Evolutionary conservation across 2,329 filamentous ascomycete genomes (phyloP).

Genomic region (Alternaria arborescens): DNA sequence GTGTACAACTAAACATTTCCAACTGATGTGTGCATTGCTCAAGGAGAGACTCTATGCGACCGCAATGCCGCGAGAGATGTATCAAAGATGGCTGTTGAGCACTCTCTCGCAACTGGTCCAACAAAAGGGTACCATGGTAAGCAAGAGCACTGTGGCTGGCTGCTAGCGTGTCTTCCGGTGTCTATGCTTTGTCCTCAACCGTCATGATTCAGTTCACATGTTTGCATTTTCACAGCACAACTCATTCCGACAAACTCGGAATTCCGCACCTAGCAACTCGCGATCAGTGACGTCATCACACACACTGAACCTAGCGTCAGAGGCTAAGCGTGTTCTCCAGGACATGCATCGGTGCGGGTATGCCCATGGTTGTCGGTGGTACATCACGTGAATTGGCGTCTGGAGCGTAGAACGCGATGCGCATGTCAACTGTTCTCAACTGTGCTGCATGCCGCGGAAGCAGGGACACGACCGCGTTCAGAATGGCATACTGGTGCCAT

Average conservation of each 20-base stretch:
- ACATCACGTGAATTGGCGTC: conserved; percentile 16
- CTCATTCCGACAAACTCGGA: background rate
- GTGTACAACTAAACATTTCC: background rate
- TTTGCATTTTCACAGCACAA: background rate
- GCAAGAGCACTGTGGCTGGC: too few species aligned
- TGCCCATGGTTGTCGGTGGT: background rate
- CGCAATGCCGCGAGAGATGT: too few species aligned
- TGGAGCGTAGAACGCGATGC: conserved; percentile 1
- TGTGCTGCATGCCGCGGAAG: conserved; percentile 5
- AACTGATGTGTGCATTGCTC: background rate
- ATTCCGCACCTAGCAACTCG: background rate
- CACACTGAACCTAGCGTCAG: background rate
- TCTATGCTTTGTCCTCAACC: too few species aligned
- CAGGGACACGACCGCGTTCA: background rate
- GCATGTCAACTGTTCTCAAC: background rate
- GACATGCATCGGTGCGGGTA: background rate
- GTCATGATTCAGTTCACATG: background rate
- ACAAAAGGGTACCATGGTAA: too few species aligned
- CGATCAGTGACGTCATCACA: background rate
- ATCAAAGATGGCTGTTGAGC: too few species aligned
- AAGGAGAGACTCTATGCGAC: background rate
- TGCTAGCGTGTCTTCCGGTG: too few species aligned
- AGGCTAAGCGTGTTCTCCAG: background rate
- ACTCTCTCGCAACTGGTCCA: too few species aligned
- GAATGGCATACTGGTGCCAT: conserved; percentile 5